Base-by-base conservation (phyloP, 73 alveolate genomes). In the Symbiodinium pilosum region DNA sequence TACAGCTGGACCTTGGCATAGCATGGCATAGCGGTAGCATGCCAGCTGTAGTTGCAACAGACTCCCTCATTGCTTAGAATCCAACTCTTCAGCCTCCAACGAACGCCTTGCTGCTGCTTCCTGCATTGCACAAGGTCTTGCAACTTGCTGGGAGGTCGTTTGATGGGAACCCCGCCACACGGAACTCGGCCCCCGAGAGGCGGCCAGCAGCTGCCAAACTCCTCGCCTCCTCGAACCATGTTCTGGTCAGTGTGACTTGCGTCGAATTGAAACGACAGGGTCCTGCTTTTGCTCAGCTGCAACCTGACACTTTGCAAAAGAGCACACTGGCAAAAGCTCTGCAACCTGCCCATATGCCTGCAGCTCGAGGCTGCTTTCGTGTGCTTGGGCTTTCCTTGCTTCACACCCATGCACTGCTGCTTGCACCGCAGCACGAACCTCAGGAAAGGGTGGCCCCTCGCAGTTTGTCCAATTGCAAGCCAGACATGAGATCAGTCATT, bases 91-190 rank as follows among this genome's bases (percentile, higher is more conserved):
- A 9, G 81, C 81, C 30, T 64, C 81, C 34, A 28, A 64, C 24
- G 81, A 32, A 64, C 81, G 81, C 81, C 81, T 26, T 28, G 81
- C 81, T 24, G 81, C 81, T 9, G 81, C 81, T 64, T 64, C 81
- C 81, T n/a, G n/a, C n/a, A n/a, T n/a, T n/a, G n/a, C n/a, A n/a
- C n/a, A n/a, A n/a, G n/a, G n/a, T n/a, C n/a, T n/a, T n/a, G n/a
- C n/a, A n/a, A n/a, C n/a, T 54, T 30, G 1, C 73, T 3, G 12
- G 1, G 73, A 51, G 21, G 12, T 30, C 30, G 1, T 18, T 30
- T 20, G 81, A 64, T 28, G 30, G 34, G 81, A 11, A 26, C 75
- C 75, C 12, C 39, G 34, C 81, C 34, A 38, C 32, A 28, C 81
- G 81, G 38, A 64, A 38, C 81, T 64, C 81, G 81, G 81, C 81